A percentile compares a stretch with the other conserved stretches of the same genome.
Evolutionary conservation across 352 stramenopile genomes (phyloP).

Genomic region (Phytophthora fragariae): DNA sequence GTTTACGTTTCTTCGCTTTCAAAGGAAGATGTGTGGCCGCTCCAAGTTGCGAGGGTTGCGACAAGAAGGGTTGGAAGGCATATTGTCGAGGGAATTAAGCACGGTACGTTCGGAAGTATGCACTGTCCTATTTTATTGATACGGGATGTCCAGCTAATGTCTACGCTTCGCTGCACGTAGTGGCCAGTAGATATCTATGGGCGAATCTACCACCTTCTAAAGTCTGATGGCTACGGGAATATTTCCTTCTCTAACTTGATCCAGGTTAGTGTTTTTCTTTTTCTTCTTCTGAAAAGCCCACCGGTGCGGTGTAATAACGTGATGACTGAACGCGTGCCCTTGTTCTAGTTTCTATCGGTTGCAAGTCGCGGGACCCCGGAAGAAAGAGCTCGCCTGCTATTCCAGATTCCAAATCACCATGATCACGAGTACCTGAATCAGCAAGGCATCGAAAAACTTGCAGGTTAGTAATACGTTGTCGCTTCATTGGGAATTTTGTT

Average conservation of each 20-base stretch:
- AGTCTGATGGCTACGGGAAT: constrained; percentile 68
- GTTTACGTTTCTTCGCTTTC: constrained; percentile 69
- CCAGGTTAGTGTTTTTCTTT: constrained; percentile 45
- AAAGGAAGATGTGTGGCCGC: constrained; percentile 50
- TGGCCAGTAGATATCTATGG: constrained; percentile 54
- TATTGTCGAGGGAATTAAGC: constrained; percentile 58
- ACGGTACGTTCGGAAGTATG: constrained; percentile 34
- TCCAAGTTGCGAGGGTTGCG: constrained; percentile 59
- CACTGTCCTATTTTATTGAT: not conserved
- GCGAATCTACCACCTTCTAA: constrained; percentile 56
- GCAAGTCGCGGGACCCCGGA: constrained; percentile 49
- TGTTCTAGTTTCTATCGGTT: constrained; percentile 48
- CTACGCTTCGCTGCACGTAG: constrained; percentile 29
- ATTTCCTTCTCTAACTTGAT: constrained; percentile 68
- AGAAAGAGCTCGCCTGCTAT: constrained; percentile 66
- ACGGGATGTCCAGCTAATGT: not conserved
- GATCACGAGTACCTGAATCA: constrained; percentile 44
- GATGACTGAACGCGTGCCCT: constrained; percentile 4
- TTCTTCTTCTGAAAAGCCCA: not conserved
- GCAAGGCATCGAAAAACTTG: constrained; percentile 50
- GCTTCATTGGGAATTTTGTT: not conserved
- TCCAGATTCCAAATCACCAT: constrained; percentile 47
- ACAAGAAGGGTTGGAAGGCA: constrained; percentile 60
- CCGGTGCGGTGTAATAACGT: not conserved
- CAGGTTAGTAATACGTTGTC: constrained; percentile 38